A percentile compares a stretch with the other conserved stretches of the same genome.
phyloP scores from a whole-genome alignment of 495 filamentous ascomycete species.

The Chaetomium fimeti region DNA sequence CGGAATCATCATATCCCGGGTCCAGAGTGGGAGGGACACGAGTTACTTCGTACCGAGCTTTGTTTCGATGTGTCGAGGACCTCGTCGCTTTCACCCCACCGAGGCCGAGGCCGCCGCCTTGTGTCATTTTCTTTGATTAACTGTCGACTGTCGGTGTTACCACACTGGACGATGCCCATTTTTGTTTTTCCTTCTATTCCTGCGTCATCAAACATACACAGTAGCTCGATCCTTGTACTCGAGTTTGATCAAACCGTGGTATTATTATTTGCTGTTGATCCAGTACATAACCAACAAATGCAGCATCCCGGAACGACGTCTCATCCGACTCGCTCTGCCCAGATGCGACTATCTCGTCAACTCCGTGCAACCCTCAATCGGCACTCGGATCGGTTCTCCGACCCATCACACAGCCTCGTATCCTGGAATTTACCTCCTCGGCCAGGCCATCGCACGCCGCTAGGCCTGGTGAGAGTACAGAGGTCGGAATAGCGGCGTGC shows the following conservation, averaged over 20 bases:
- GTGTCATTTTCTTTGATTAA: background rate
- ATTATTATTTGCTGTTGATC: constrained; percentile 14
- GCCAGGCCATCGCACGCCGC: background rate
- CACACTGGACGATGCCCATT: background rate
- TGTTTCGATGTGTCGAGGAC: background rate
- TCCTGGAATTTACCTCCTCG: background rate
- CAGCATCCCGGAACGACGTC: constrained; percentile 6
- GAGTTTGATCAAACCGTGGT: constrained; percentile 2
- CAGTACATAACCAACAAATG: constrained; percentile 21
- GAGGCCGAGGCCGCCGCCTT: background rate
- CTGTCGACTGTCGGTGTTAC: background rate
- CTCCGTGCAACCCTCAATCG: constrained; percentile 1
- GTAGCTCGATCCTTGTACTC: too few relatives aligned
- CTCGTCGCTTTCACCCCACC: background rate
- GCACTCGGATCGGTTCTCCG: background rate
- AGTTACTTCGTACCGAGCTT: background rate
- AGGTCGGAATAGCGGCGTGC: background rate
- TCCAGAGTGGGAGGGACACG: background rate
- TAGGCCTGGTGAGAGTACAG: background rate
- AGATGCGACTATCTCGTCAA: constrained; percentile 4
- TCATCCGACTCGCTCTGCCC: background rate
- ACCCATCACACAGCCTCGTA: background rate
- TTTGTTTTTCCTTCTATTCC: background rate
- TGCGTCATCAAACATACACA: too few relatives aligned
- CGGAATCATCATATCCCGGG: constrained; percentile 2